A percentile compares a stretch with the other conserved stretches of the same genome.
These are phyloP conservation scores for Raffaelea deltoideospora DNA, from an alignment of 2,329 filamentous ascomycete species.

Conservation along the genomic window DNA sequence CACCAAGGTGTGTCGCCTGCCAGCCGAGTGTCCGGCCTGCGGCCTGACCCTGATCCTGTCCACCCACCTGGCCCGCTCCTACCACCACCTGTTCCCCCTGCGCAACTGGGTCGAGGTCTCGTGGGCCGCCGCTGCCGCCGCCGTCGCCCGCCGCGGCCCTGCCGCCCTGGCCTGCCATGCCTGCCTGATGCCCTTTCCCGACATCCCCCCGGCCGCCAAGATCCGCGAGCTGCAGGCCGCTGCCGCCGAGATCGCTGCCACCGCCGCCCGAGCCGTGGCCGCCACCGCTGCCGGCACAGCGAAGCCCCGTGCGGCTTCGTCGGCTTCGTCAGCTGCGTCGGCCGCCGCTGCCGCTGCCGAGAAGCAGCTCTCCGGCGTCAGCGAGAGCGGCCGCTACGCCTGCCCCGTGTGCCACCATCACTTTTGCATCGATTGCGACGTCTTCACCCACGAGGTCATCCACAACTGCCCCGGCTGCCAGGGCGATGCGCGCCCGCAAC, in stretches of 20 bases:
- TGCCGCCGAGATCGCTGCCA: not conserved
- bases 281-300: slow-evolving; percentile 2
- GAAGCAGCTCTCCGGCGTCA: slow-evolving; percentile 45
- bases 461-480: slow-evolving; percentile 94
- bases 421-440: slow-evolving; percentile 96
- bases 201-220: slow-evolving; percentile 14
- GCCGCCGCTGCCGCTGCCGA: slow-evolving; percentile 3
- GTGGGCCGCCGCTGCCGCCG: slow-evolving; percentile 55
- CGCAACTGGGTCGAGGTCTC: slow-evolving; percentile 82
- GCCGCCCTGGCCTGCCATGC: slow-evolving; percentile 53
- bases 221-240: slow-evolving; percentile 3
- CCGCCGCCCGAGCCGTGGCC: slow-evolving; percentile 9
- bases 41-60: slow-evolving; percentile 85
- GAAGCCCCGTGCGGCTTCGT: too few relatives aligned
- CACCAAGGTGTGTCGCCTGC: slow-evolving; percentile 77
- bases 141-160: slow-evolving; percentile 12
- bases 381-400: slow-evolving; percentile 76
- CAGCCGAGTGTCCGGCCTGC: slow-evolving; percentile 82
- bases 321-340: too few relatives aligned
- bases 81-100: slow-evolving; percentile 83
- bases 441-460: slow-evolving; percentile 84
- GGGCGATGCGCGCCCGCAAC: slow-evolving; percentile 25
- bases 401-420: slow-evolving; percentile 78
- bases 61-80: slow-evolving; percentile 83
- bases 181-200: slow-evolving; percentile 61